These are phyloP conservation scores for Reutealis trisperma DNA, from an alignment of 345 rosid genomes.

Conservation along the genomic window DNA sequence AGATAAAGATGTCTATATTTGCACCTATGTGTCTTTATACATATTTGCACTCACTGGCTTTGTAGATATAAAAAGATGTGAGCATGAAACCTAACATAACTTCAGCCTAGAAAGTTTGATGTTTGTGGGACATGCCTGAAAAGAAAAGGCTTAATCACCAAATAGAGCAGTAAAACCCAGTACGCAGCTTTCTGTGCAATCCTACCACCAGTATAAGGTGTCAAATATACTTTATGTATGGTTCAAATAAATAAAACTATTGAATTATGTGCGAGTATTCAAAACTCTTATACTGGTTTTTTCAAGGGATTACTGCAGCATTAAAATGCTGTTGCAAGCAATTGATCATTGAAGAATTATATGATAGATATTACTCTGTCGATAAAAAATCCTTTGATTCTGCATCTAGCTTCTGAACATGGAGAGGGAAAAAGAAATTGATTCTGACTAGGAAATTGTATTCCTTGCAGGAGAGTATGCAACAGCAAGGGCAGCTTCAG, in stretches of 20 bases:
- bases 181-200: no score
- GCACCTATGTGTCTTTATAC: not conserved
- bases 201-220: no score
- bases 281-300: no score
- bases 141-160: not conserved
- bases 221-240: no score
- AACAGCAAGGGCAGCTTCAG: slow-evolving; percentile 89
- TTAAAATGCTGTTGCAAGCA: not conserved
- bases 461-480: slow-evolving; percentile 81
- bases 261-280: no score
- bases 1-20: no score
- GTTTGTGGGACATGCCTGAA: not conserved
- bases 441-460: slow-evolving; percentile 19
- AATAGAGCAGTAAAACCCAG: not conserved
- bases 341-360: slow-evolving; percentile 2
- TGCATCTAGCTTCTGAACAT: not conserved
- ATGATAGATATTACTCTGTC: not conserved
- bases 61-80: not conserved
- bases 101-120: not conserved
- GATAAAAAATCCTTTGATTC: not conserved
- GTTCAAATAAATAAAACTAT: no score
- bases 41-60: not conserved
- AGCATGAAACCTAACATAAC: not conserved
- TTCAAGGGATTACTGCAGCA: no score
- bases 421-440: not conserved